Evolutionary conservation across 139 green algal genomes (phyloP).

Genomic region (Chlamydomonas schloesseri): DNA sequence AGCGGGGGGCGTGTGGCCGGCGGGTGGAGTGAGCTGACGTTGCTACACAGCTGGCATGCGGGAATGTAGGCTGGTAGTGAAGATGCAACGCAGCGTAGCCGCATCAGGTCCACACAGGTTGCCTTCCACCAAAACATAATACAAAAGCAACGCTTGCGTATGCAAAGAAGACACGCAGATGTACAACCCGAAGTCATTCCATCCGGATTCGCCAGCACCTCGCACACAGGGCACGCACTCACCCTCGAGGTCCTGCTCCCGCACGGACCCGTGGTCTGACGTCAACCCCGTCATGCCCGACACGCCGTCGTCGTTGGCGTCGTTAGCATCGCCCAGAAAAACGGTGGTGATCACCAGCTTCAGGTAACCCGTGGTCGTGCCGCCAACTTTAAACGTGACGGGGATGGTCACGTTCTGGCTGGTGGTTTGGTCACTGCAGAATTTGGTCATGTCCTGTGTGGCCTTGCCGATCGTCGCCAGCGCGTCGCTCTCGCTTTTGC

Average conservation of each 20-base stretch:
- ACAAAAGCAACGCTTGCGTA: no score
- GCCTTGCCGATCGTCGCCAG: slow-evolving; percentile 62
- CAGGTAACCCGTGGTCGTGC: slow-evolving; percentile 59
- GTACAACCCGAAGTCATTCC: no score
- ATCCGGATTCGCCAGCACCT: no score
- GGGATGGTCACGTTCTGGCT: slow-evolving; percentile 48
- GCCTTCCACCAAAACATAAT: no score
- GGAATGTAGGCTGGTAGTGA: no score
- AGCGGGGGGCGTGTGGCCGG: no score
- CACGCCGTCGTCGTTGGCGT: slow-evolving; percentile 59
- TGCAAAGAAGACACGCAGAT: no score
- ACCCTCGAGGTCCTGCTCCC: slow-evolving; percentile 64
- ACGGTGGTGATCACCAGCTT: slow-evolving; percentile 55
- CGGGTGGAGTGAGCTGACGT: no score
- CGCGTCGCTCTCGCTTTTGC: slow-evolving; percentile 30
- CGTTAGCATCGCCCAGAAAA: slow-evolving; percentile 37
- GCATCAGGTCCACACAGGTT: no score
- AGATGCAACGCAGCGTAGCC: no score
- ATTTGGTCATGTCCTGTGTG: slow-evolving; percentile 62
- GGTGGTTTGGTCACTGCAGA: slow-evolving; percentile 28
- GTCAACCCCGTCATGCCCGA: slow-evolving; percentile 65
- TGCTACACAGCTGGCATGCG: no score
- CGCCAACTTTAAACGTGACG: slow-evolving; percentile 55
- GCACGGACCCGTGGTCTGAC: slow-evolving; percentile 23
- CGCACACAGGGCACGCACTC: not conserved